Percentiles rank a stretch among this genome's conserved stretches.
Evolutionary conservation across 345 rosid species (phyloP).

Genomic region (Anacardium occidentale): DNA sequence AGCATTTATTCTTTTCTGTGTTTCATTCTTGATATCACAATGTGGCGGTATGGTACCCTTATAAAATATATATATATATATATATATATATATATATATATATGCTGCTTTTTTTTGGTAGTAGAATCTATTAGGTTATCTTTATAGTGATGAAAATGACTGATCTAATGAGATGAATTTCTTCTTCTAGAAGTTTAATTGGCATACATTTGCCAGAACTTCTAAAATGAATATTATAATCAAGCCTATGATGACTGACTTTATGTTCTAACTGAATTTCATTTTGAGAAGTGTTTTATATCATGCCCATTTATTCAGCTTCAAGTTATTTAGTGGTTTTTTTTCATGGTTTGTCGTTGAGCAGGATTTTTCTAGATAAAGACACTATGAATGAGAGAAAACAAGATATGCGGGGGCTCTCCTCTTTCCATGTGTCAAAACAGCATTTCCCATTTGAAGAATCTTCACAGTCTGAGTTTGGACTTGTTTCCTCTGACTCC

Average conservation of each 20-base stretch:
- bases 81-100: too few relatives aligned
- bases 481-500: conserved; percentile 42
- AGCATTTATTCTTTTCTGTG: background rate
- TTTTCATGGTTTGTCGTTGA: background rate
- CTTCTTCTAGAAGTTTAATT: background rate
- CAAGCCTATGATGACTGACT: background rate
- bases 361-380: conserved; percentile 47
- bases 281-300: background rate
- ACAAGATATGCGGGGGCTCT: conserved; percentile 31
- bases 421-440: conserved; percentile 34
- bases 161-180: background rate
- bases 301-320: background rate
- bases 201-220: background rate
- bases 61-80: background rate
- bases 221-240: too few relatives aligned
- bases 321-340: background rate
- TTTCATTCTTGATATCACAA: background rate
- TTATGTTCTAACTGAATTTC: background rate
- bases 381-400: conserved; percentile 31
- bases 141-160: background rate
- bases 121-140: background rate
- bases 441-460: conserved; percentile 34
- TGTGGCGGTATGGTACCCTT: background rate
- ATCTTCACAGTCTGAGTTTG: conserved; percentile 35
- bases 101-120: background rate